Percentiles rank a stretch among this genome's conserved stretches.
phyloP scores from a whole-genome alignment of 1,139 yeast species.

The Diutina mesorugosa region DNA sequence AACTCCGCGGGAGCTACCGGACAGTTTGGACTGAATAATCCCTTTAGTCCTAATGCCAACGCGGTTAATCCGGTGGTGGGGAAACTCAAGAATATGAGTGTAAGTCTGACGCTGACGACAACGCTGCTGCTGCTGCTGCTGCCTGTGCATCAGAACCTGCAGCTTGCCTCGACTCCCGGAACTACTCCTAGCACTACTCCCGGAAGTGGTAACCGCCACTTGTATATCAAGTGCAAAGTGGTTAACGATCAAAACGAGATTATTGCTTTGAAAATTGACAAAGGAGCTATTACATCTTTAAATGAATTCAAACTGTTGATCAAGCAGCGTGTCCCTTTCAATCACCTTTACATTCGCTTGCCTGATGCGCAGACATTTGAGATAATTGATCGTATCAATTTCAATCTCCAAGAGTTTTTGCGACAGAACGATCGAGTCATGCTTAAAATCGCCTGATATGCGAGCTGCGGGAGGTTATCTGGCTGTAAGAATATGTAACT shows the following conservation, averaged over 20 bases:
- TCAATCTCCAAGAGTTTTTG: conserved; percentile 14
- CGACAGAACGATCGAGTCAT: conserved; percentile 11
- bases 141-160: not conserved
- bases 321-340: conserved; percentile 15
- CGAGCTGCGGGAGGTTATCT: not conserved
- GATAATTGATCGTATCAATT: conserved; percentile 9
- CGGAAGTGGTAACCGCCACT: not conserved
- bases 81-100: not conserved
- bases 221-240: conserved; percentile 14
- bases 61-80: not conserved
- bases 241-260: conserved; percentile 16
- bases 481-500: not conserved
- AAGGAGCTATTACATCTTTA: conserved; percentile 13
- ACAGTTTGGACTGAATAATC: not conserved
- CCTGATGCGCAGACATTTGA: conserved; percentile 10
- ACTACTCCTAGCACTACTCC: not conserved
- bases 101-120: not conserved
- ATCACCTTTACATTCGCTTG: conserved; percentile 16
- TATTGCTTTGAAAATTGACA: conserved; percentile 16
- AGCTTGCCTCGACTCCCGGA: not conserved
- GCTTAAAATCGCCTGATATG: conserved; percentile 8
- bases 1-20: not conserved
- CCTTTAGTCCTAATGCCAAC: not conserved
- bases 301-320: conserved; percentile 17
- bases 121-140: conserved; percentile 2